A percentile compares a stretch with the other conserved stretches of the same genome.
Conservation (phyloP, 2,329 filamentous ascomycete genomes). For the Gnomoniopsis smithogilvyi region DNA sequence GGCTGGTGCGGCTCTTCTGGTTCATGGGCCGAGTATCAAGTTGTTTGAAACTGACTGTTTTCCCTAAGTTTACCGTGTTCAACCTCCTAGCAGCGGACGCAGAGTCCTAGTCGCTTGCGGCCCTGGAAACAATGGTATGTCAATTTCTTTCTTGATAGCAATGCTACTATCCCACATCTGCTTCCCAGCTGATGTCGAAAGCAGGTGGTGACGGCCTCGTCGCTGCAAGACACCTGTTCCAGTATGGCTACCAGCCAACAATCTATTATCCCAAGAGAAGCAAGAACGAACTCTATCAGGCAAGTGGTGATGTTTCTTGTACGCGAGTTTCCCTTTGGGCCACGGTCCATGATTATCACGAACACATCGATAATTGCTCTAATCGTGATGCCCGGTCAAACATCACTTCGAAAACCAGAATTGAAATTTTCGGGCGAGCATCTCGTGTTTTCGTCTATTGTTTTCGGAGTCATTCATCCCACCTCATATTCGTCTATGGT, state of each 20-base stretch:
- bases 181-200: conserved; percentile 27
- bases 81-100: conserved; percentile 68
- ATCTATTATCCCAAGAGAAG: conserved; percentile 92
- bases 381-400: not conserved
- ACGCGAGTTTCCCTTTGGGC: not conserved
- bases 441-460: conserved; percentile 3
- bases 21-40: not conserved
- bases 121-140: conserved; percentile 67
- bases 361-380: not conserved
- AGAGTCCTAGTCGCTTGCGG: conserved; percentile 87
- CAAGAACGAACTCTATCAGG: conserved; percentile 87
- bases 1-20: conserved; percentile 55
- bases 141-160: not conserved
- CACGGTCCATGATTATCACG: not conserved
- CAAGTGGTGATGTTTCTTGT: conserved; percentile 33
- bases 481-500: conserved; percentile 1
- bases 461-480: conserved; percentile 18
- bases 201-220: conserved; percentile 90
- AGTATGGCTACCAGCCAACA: conserved; percentile 86
- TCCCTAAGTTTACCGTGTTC: conserved; percentile 73
- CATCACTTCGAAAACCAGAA: not conserved
- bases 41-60: not conserved
- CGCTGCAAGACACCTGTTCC: conserved; percentile 83
- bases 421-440: too few species aligned
- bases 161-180: not conserved